These are phyloP conservation scores for Chrysoporthe austroafricana DNA, from an alignment of 2,329 filamentous ascomycete species.

Conservation along the genomic window DNA sequence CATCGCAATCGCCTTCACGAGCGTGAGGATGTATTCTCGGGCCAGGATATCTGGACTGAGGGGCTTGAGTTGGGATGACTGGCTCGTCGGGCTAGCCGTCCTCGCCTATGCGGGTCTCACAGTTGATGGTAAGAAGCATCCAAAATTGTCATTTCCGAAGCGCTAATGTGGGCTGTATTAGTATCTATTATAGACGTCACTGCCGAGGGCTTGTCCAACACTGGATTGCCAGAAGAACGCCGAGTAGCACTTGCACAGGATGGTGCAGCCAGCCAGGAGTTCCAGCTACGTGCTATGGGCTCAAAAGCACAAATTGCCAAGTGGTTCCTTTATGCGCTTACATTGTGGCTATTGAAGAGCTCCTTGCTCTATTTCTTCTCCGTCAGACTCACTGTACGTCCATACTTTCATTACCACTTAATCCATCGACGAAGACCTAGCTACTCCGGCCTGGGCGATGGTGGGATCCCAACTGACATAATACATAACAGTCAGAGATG, in stretches of 20 bases:
- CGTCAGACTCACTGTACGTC: constrained; percentile 50
- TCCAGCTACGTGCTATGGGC: constrained; percentile 48
- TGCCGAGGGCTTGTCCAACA: constrained; percentile 55
- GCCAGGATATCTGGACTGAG: constrained; percentile 33
- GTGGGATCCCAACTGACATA: background rate
- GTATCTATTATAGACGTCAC: constrained; percentile 21
- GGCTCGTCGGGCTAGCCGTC: constrained; percentile 34
- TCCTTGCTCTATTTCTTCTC: constrained; percentile 60
- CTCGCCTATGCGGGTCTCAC: constrained; percentile 16
- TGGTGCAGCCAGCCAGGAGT: constrained; percentile 18
- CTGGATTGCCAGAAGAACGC: constrained; percentile 57
- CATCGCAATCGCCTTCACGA: constrained; percentile 34
- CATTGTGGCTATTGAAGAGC: constrained; percentile 60
- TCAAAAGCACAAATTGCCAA: constrained; percentile 61
- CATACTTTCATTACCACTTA: background rate
- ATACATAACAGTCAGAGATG: constrained; percentile 40
- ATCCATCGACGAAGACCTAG: background rate
- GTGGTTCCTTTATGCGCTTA: constrained; percentile 57
- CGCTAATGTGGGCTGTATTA: background rate
- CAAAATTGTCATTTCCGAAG: background rate
- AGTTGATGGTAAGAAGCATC: constrained; percentile 3
- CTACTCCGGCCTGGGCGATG: background rate
- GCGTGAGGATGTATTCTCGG: constrained; percentile 38
- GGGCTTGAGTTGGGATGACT: constrained; percentile 37
- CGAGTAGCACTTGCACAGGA: constrained; percentile 44